A percentile compares a stretch with the other conserved stretches of the same genome.
Evolutionary conservation across 225 moss, liverwort and hornwort species (phyloP).

Genomic region (Physcomitrium patens): DNA sequence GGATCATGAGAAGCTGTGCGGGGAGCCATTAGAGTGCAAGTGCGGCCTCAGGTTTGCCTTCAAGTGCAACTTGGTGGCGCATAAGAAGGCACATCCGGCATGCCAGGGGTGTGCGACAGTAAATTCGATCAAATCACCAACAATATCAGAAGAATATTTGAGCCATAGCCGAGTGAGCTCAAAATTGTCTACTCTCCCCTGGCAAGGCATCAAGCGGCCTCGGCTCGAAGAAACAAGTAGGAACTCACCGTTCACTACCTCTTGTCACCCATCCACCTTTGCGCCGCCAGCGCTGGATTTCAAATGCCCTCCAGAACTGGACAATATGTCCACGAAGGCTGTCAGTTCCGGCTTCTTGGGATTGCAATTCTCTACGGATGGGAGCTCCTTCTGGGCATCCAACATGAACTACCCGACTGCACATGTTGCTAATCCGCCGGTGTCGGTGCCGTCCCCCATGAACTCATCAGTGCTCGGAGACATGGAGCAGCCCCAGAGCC

Average conservation of each 20-base stretch:
- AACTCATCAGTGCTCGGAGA: conserved; percentile 16
- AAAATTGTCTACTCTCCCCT: conserved; percentile 6
- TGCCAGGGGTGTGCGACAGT: conserved; percentile 57
- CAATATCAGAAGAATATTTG: conserved; percentile 35
- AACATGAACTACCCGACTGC: conserved; percentile 21
- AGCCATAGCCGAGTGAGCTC: conserved; percentile 25
- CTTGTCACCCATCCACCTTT: conserved; percentile 1
- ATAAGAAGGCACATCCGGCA: conserved; percentile 79
- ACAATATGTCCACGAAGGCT: conserved; percentile 10
- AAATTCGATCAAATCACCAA: conserved; percentile 13
- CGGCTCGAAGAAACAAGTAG: conserved; percentile 17
- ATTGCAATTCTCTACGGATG: conserved; percentile 6
- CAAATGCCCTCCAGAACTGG: conserved; percentile 18
- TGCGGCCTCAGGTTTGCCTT: conserved; percentile 94
- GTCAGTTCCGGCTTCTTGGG: conserved; percentile 22
- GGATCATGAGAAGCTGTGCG: conserved; percentile 92
- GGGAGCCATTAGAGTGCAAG: conserved; percentile 83
- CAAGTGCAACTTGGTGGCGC: conserved; percentile 90
- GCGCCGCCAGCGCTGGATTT: conserved; percentile 25
- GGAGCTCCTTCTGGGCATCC: conserved; percentile 21
- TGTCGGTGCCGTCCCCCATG: conserved; percentile 19
- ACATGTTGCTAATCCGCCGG: conserved; percentile 27
- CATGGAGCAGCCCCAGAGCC: conserved; percentile 16
- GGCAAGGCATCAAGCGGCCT: conserved; percentile 29
- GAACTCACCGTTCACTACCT: conserved; percentile 23